Evolutionary conservation across 2,329 filamentous ascomycete species (phyloP).

Genomic region (Colletotrichum sp.): DNA sequence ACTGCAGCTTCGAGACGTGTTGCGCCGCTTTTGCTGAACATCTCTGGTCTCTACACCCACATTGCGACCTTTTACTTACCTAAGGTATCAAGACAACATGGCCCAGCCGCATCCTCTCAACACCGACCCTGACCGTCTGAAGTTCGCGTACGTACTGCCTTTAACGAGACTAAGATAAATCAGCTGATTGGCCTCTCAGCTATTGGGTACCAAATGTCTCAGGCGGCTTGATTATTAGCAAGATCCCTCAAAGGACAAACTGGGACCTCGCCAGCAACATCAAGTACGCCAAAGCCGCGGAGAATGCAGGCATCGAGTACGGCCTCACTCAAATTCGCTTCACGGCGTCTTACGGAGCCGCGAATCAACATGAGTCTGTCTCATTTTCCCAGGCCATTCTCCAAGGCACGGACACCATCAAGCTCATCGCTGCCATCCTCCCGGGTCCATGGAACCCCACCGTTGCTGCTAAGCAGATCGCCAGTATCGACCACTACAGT

Average conservation of each 20-base stretch:
- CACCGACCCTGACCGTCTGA: constrained; percentile 18
- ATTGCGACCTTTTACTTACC: neutral
- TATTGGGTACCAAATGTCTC: constrained; percentile 62
- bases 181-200: constrained; percentile 26
- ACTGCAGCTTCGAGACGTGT: rapidly evolving
- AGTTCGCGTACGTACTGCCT: constrained; percentile 25
- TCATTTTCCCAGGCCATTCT: constrained; percentile 56
- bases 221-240: constrained; percentile 56
- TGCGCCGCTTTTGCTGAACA: neutral
- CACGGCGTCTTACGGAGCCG: constrained; percentile 53
- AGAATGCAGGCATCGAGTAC: constrained; percentile 54
- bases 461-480: constrained; percentile 57
- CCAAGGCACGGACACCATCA: constrained; percentile 50
- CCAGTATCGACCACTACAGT: constrained; percentile 56
- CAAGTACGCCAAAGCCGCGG: constrained; percentile 52
- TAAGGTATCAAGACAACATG: neutral
- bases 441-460: constrained; percentile 57
- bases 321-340: constrained; percentile 58
- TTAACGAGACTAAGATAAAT: neutral
- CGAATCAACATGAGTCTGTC: constrained; percentile 57
- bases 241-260: constrained; percentile 52
- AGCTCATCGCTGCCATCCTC: constrained; percentile 55
- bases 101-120: constrained; percentile 13
- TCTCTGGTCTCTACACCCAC: neutral
- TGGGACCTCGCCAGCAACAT: constrained; percentile 56